Conservation (phyloP, 2,329 filamentous ascomycete species). For the Aspergillus flavus region DNA sequence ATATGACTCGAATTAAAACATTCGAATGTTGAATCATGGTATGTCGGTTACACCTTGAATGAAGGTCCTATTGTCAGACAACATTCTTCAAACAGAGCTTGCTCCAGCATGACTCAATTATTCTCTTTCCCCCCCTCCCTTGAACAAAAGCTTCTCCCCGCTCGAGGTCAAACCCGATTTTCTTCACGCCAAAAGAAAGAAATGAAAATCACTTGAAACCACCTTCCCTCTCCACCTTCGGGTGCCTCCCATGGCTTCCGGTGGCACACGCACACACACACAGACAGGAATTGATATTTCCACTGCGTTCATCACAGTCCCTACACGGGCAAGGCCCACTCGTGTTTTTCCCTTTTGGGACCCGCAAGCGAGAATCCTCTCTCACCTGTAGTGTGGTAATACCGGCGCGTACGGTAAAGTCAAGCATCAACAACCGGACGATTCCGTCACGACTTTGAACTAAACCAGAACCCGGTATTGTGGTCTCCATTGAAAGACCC, state of each 20-base stretch:
- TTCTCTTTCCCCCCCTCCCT: neutral
- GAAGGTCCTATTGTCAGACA: slow-evolving; percentile 1
- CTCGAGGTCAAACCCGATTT: neutral
- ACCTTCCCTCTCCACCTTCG: neutral
- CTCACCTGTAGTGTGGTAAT: slow-evolving; percentile 15
- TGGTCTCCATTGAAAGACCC: neutral
- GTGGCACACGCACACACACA: neutral
- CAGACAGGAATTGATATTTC: neutral
- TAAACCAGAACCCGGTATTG: neutral
- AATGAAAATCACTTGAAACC: neutral
- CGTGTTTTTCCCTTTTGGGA: slow-evolving; percentile 14
- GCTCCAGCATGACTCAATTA: neutral
- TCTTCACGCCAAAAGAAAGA: neutral
- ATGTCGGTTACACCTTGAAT: neutral
- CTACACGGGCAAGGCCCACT: slow-evolving; percentile 16
- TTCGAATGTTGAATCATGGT: neutral
- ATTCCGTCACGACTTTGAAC: slow-evolving; percentile 3
- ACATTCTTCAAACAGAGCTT: neutral
- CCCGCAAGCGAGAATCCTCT: slow-evolving; percentile 17
- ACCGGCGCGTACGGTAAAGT: slow-evolving; percentile 3
- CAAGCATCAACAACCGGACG: neutral
- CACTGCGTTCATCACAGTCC: slow-evolving; percentile 16
- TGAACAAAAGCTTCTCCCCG: neutral
- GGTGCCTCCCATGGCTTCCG: neutral
- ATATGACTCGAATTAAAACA: neutral